phyloP scores from a whole-genome alignment of 495 filamentous ascomycete genomes.

The Cryomyces minteri region DNA sequence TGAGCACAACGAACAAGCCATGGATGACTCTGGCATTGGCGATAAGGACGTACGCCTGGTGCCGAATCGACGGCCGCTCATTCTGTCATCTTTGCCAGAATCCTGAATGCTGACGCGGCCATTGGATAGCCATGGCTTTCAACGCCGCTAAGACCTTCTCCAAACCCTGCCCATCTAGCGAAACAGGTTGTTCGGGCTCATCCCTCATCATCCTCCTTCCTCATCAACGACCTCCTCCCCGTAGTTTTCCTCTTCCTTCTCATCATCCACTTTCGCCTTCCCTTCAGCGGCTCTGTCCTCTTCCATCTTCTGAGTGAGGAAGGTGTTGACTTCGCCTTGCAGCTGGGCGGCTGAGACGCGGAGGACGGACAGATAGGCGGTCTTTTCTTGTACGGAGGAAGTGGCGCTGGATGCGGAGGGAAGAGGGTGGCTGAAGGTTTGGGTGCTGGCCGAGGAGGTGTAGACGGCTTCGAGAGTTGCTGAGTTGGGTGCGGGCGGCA shows the following conservation, averaged over 20 bases:
- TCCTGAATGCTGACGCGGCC: too few species aligned
- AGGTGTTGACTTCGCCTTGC: constrained; percentile 62
- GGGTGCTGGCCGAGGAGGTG: constrained; percentile 33
- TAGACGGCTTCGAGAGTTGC: constrained; percentile 39
- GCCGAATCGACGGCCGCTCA: too few species aligned
- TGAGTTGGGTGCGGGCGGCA: too few species aligned
- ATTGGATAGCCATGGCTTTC: too few species aligned
- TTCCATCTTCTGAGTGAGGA: constrained; percentile 77
- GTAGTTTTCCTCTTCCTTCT: constrained; percentile 63
- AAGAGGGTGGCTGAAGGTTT: constrained; percentile 20
- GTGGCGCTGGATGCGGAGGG: constrained; percentile 20
- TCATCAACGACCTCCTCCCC: constrained; percentile 38
- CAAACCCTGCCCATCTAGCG: too few species aligned
- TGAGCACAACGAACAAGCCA: too few species aligned
- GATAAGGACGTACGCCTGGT: background rate
- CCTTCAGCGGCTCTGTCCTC: constrained; percentile 45
- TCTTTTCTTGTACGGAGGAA: constrained; percentile 40
- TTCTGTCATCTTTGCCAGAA: too few species aligned
- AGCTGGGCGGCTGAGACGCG: constrained; percentile 38
- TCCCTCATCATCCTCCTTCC: constrained; percentile 10
- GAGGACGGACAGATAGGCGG: constrained; percentile 46
- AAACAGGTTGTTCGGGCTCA: too few species aligned
- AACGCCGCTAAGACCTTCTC: too few species aligned
- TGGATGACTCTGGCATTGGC: too few species aligned
- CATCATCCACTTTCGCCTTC: constrained; percentile 24